Evolutionary conservation across 306 rosid species (phyloP), one percentile per base, ranked within the genome.

Genomic region (Luffa aegyptiaca): DNA sequence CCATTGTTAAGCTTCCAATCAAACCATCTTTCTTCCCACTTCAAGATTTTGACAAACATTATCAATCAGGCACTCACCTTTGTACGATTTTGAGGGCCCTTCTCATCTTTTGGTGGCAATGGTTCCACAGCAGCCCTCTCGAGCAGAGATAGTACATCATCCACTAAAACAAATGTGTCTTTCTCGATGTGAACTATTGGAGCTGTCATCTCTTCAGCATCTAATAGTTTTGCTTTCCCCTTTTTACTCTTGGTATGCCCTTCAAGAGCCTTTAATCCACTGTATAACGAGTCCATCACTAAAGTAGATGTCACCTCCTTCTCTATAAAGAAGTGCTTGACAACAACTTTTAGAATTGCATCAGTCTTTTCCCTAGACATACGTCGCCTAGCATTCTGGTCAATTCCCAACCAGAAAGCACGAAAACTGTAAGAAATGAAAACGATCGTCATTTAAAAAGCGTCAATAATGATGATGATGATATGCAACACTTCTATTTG

Each of bases 71-170:
- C 68, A 77, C 93, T 79, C 80, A 93, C 99, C 95, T 96, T 96
- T 8, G 96, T 96, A 69, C 99, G 99, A 81, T 96, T 96, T 84
- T 96, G 99, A 83, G 99, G 99, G 88, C 97, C 97, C 91, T 96
- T 96, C 88, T 96, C 99, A 77, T 96, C 99, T 87, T 96, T 96
- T 11, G 99, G 97, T 85, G 99, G 98, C 76, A 96, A 91, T 37
- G 97, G 98, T 84, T 96, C 99, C 86, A 90, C 36, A 48, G 99
- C 91, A 83, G 97, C 98, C 88, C 98, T 93, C 90, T 93, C 98
- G 82, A 96, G 96, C 57, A 96, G 86, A 53, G 81, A 77, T 42
- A 96, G 79, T 57, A 96, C 94, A 86, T 96, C 99, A 85, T 96
- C 99, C 85, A 88, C 97, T 83, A 96, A 84, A 73, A 93, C 92